phyloP scores from a whole-genome alignment of 192 early-diverging fungal species.

The Coemansia sp. region DNA sequence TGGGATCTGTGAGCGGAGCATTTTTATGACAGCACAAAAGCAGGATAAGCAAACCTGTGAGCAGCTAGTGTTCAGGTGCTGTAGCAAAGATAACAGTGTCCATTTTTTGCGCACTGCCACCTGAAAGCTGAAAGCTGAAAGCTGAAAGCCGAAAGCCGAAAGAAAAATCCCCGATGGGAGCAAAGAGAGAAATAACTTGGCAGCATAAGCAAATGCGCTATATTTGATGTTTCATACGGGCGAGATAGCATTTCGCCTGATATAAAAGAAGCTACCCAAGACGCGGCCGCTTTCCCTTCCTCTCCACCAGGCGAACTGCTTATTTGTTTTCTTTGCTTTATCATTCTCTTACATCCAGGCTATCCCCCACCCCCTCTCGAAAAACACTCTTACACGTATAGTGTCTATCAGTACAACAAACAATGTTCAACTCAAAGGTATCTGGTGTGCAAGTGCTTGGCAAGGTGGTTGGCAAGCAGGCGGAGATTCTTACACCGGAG shows the following conservation, averaged over 20 bases:
- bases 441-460: slow-evolving; percentile 74
- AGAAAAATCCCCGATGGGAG: not conserved
- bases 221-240: not conserved
- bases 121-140: too few species aligned
- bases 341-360: not conserved
- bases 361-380: not conserved
- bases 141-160: too few species aligned
- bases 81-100: too few species aligned
- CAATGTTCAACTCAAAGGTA: slow-evolving; percentile 56
- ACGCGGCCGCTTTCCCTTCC: not conserved
- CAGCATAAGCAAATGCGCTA: not conserved
- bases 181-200: not conserved
- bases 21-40: not conserved
- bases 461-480: slow-evolving; percentile 62
- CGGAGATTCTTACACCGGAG: slow-evolving; percentile 78
- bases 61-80: too few species aligned
- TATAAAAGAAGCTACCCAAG: not conserved
- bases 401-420: too few species aligned
- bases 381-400: not conserved
- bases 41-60: not conserved
- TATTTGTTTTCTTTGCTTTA: not conserved
- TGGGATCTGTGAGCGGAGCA: not conserved
- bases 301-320: not conserved
- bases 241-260: not conserved
- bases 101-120: not conserved